Evolutionary conservation across 495 filamentous ascomycete species (phyloP).

Genomic region (Aspergillus bridgeri): DNA sequence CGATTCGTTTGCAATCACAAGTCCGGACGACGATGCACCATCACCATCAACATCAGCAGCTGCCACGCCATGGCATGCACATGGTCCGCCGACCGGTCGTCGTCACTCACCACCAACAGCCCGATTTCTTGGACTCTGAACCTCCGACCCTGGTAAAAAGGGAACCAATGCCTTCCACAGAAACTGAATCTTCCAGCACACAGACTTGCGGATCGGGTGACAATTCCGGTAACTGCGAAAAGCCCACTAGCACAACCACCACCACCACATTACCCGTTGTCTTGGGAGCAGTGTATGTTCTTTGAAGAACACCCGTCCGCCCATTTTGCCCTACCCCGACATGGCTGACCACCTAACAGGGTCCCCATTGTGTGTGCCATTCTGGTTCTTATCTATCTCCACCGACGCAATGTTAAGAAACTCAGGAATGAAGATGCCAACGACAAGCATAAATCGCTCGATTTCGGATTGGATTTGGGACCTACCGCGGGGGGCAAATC

Average conservation of each 20-base stretch:
- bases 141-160: conserved; percentile 29
- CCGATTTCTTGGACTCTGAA: conserved; percentile 20
- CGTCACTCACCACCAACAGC: conserved; percentile 26
- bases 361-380: conserved; percentile 71
- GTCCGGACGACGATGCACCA: conserved; percentile 30
- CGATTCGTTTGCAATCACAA: conserved; percentile 1
- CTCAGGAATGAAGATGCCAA: conserved; percentile 74
- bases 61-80: conserved; percentile 26
- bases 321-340: not conserved
- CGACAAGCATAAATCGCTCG: conserved; percentile 88
- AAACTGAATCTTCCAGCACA: conserved; percentile 4
- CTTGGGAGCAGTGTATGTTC: conserved; percentile 76
- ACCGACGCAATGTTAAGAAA: conserved; percentile 70
- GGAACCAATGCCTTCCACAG: conserved; percentile 18
- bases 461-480: conserved; percentile 76
- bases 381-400: conserved; percentile 68
- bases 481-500: conserved; percentile 29
- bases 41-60: conserved; percentile 16
- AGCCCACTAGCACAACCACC: conserved; percentile 49
- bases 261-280: conserved; percentile 73
- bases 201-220: conserved; percentile 12
- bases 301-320: not conserved
- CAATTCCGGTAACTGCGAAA: conserved; percentile 20
- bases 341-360: conserved; percentile 44
- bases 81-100: conserved; percentile 27